A percentile compares a stretch with the other conserved stretches of the same genome.
Conservation (phyloP, 306 rosid genomes). For the Mimosa bimucronata region DNA sequence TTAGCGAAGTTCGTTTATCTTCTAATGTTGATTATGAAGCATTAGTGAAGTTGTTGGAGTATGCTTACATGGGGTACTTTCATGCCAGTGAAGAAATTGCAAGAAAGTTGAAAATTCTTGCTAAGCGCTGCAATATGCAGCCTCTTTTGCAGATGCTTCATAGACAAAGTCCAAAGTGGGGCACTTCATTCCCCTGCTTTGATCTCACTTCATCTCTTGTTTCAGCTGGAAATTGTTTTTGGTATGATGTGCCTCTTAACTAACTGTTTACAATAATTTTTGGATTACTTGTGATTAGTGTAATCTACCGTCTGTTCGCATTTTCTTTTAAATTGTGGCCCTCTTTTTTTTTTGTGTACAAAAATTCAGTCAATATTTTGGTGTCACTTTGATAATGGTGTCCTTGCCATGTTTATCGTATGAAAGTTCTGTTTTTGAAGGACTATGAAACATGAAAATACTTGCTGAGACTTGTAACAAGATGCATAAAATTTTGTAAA, state of each 20-base stretch:
- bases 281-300: not conserved
- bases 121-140: constrained; percentile 69
- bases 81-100: constrained; percentile 60
- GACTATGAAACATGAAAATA: not conserved
- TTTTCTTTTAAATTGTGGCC: not conserved
- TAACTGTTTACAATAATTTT: constrained; percentile 13
- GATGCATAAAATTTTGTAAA: too few relatives aligned
- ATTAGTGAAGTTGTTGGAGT: constrained; percentile 69
- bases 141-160: constrained; percentile 67
- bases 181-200: constrained; percentile 56
- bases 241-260: constrained; percentile 61
- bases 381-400: not conserved
- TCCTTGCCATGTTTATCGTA: not conserved
- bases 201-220: constrained; percentile 65
- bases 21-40: constrained; percentile 69
- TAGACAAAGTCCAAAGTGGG: constrained; percentile 75
- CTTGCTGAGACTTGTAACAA: not conserved
- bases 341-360: not conserved
- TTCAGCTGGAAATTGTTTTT: constrained; percentile 64
- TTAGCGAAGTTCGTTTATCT: constrained; percentile 64
- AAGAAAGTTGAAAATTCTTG: constrained; percentile 67
- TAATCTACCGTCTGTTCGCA: not conserved
- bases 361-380: not conserved
- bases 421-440: not conserved
- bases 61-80: constrained; percentile 66